Percentiles rank a stretch among this genome's conserved stretches.
Evolutionary conservation across 2,329 filamentous ascomycete species (phyloP).

Genomic region (Calonectria pteridis): DNA sequence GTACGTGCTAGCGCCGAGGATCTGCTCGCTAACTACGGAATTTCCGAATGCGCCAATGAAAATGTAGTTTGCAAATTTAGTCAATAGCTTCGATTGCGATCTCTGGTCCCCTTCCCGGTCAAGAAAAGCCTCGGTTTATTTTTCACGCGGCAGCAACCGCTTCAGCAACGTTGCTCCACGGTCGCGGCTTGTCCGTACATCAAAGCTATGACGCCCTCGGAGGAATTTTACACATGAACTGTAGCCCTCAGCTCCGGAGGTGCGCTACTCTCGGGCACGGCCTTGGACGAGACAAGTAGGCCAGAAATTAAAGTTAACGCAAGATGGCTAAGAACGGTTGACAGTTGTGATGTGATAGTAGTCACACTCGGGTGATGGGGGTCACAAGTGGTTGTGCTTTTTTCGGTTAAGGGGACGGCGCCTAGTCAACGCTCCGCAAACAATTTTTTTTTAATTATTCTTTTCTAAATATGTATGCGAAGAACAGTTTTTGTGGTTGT

Average conservation of each 20-base stretch:
- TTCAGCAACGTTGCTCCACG: not conserved
- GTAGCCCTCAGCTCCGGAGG: not conserved
- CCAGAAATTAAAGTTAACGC: not conserved
- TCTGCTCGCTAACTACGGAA: constrained; percentile 12
- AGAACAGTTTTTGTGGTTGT: not conserved
- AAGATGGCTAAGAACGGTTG: not conserved
- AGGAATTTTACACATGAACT: not conserved
- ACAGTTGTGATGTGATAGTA: not conserved
- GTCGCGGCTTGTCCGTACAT: not conserved
- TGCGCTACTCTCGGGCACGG: not conserved
- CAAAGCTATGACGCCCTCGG: not conserved
- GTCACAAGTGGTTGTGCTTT: not conserved
- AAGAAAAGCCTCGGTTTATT: not conserved
- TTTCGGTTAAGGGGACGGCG: not conserved
- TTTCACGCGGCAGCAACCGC: not conserved
- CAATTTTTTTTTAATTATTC: not conserved
- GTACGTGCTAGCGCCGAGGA: not conserved
- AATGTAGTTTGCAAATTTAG: not conserved
- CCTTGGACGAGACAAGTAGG: not conserved
- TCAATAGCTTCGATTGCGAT: constrained; percentile 3
- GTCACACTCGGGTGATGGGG: not conserved
- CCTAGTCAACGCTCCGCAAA: not conserved
- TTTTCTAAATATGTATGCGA: not conserved
- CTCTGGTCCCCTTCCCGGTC: not conserved
- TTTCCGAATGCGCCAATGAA: constrained; percentile 6